Evolutionary conservation across 305 asterid species (phyloP).

Genomic region (Rubia tinctorum): DNA sequence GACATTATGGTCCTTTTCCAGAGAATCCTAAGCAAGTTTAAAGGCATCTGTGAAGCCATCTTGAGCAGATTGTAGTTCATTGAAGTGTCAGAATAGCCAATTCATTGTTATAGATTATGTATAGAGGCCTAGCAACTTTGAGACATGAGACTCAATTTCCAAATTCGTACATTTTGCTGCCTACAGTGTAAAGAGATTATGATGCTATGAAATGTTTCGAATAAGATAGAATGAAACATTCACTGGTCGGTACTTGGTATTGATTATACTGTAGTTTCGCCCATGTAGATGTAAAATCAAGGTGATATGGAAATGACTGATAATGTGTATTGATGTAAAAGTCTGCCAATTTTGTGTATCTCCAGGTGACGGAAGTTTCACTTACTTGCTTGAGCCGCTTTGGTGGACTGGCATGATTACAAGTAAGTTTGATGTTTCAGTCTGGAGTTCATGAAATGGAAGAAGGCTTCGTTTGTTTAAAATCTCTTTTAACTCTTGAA

Average conservation of each 20-base stretch:
- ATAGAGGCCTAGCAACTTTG: neutral
- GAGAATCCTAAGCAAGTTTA: neutral
- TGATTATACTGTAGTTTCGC: neutral
- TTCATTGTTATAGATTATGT: neutral
- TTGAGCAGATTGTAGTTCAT: neutral
- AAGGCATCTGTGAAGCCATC: neutral
- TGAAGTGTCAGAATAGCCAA: neutral
- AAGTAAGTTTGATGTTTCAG: slow-evolving; percentile 41
- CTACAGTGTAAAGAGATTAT: neutral
- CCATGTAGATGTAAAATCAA: neutral
- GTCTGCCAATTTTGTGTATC: neutral
- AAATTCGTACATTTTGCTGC: neutral
- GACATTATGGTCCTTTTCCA: neutral
- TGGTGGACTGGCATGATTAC: slow-evolving; percentile 97
- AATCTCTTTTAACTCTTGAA: slow-evolving; percentile 13
- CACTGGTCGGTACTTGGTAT: neutral
- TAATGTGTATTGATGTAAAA: neutral
- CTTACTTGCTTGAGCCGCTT: slow-evolving; percentile 80
- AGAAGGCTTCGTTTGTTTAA: slow-evolving; percentile 3
- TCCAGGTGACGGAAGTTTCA: slow-evolving; percentile 83
- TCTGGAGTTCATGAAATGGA: neutral
- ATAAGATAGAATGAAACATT: neutral
- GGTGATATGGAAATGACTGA: neutral
- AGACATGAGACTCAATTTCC: neutral
- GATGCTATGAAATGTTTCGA: neutral